A percentile compares a stretch with the other conserved stretches of the same genome.
Evolutionary conservation across 2,329 filamentous ascomycete genomes (phyloP).

Genomic region (Talaromyces amestolkiae): DNA sequence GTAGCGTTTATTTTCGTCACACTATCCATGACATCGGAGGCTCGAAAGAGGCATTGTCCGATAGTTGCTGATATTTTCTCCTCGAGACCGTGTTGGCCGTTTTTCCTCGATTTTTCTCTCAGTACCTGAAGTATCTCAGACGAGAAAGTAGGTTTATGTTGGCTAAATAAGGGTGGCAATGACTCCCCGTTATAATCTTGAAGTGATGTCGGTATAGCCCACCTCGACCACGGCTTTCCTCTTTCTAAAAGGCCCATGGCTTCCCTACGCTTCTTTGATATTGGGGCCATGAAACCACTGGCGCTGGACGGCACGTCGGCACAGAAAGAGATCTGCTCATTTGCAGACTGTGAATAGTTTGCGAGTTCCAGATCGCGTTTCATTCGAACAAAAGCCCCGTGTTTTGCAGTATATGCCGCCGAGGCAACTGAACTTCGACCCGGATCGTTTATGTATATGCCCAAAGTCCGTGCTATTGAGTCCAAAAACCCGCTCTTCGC

Average conservation of each 20-base stretch:
- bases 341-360: slow-evolving; percentile 23
- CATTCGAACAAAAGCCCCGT: slow-evolving; percentile 33
- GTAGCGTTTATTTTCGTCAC: slow-evolving; percentile 28
- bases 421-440: slow-evolving; percentile 24
- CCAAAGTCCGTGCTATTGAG: slow-evolving; percentile 34
- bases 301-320: slow-evolving; percentile 34
- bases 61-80: slow-evolving; percentile 39
- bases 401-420: slow-evolving; percentile 36
- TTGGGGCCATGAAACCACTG: slow-evolving; percentile 6
- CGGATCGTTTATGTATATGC: slow-evolving; percentile 30
- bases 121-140: slow-evolving; percentile 34
- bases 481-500: slow-evolving; percentile 31
- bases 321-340: slow-evolving; percentile 30
- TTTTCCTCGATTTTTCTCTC: slow-evolving; percentile 17
- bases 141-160: slow-evolving; percentile 32
- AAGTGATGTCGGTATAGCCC: slow-evolving; percentile 31
- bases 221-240: slow-evolving; percentile 38
- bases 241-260: slow-evolving; percentile 33
- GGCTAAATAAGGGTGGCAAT: slow-evolving; percentile 29
- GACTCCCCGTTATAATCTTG: slow-evolving; percentile 21
- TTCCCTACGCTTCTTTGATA: slow-evolving; percentile 9
- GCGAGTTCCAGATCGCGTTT: slow-evolving; percentile 37
- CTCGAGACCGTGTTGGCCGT: slow-evolving; percentile 21
- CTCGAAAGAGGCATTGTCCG: slow-evolving; percentile 41
- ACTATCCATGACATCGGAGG: slow-evolving; percentile 15